Evolutionary conservation across 2,329 filamentous ascomycete genomes (phyloP).

Genomic region (Sarocladium kiliense): DNA sequence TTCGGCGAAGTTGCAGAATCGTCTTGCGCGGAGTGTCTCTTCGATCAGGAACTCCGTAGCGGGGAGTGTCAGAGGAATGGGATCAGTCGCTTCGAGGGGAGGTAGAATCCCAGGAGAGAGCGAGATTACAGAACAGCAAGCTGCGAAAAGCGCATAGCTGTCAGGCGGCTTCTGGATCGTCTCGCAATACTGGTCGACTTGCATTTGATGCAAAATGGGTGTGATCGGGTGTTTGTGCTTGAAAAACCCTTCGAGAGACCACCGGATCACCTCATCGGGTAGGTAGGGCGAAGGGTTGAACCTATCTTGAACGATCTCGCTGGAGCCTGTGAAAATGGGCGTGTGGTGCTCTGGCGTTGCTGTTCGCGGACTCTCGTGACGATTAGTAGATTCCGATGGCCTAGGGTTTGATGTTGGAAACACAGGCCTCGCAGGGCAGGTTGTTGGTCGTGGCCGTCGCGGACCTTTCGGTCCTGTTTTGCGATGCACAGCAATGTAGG

Average conservation of each 20-base stretch:
- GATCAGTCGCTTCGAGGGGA: neutral
- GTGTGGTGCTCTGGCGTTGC: neutral
- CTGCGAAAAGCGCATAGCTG: constrained; percentile 21
- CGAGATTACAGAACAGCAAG: constrained; percentile 23
- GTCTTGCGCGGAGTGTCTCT: constrained; percentile 21
- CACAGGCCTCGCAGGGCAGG: neutral
- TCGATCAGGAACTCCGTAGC: constrained; percentile 19
- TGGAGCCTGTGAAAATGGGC: neutral
- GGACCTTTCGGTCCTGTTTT: constrained; percentile 25
- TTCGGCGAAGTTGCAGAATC: constrained; percentile 19
- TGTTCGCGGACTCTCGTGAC: too few species aligned
- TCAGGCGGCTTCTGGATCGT: constrained; percentile 13
- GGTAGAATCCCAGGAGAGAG: constrained; percentile 22
- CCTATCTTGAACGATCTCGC: neutral
- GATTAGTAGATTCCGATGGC: too few species aligned
- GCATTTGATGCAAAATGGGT: constrained; percentile 21
- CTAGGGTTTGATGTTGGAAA: too few species aligned
- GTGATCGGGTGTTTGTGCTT: constrained; percentile 29
- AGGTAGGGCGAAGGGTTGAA: constrained; percentile 12
- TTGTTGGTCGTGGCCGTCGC: constrained; percentile 6
- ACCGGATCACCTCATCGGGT: constrained; percentile 14
- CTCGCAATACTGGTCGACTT: constrained; percentile 14
- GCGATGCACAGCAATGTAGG: constrained; percentile 24
- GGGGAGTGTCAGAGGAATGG: constrained; percentile 10
- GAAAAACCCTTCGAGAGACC: constrained; percentile 26